Percentiles rank a stretch among this genome's conserved stretches.
These are phyloP conservation scores for Reticulascus tulasneorum DNA, from an alignment of 2,329 filamentous ascomycete genomes.

Conservation along the genomic window DNA sequence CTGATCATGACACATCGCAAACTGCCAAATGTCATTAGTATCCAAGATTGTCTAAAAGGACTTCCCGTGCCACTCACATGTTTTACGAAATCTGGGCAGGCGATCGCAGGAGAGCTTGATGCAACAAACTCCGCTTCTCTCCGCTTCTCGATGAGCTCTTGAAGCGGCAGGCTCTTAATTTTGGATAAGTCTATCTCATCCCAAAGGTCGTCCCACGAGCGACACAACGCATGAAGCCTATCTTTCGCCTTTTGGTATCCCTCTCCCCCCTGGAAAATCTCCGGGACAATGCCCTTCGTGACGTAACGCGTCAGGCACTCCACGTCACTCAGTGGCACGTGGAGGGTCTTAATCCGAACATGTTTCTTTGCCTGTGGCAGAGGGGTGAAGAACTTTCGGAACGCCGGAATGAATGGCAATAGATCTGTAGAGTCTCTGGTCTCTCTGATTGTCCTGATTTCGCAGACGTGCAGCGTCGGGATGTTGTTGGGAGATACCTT, in stretches of 20 bases:
- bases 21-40: slow-evolving; percentile 52
- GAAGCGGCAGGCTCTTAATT: slow-evolving; percentile 77
- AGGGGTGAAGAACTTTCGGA: slow-evolving; percentile 63
- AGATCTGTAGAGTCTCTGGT: slow-evolving; percentile 78
- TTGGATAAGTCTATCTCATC: slow-evolving; percentile 78
- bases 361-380: slow-evolving; percentile 64
- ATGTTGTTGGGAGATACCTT: slow-evolving; percentile 51
- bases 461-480: slow-evolving; percentile 72
- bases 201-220: slow-evolving; percentile 74
- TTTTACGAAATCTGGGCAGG: slow-evolving; percentile 77
- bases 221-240: slow-evolving; percentile 64
- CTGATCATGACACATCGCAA: slow-evolving; percentile 93
- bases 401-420: slow-evolving; percentile 73
- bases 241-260: slow-evolving; percentile 54
- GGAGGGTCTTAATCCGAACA: slow-evolving; percentile 63
- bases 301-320: slow-evolving; percentile 77
- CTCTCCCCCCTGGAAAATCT: slow-evolving; percentile 53
- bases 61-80: slow-evolving; percentile 61
- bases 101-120: slow-evolving; percentile 60
- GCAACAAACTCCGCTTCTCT: slow-evolving; percentile 58
- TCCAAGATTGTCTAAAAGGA: not conserved
- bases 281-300: slow-evolving; percentile 54
- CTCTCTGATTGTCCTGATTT: slow-evolving; percentile 65
- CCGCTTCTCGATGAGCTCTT: slow-evolving; percentile 74
- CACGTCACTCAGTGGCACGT: slow-evolving; percentile 72